Percentiles rank a stretch among this genome's conserved stretches.
These are phyloP conservation scores for Rosellinia necatrix DNA, from an alignment of 2,329 filamentous ascomycete genomes.

Conservation along the genomic window DNA sequence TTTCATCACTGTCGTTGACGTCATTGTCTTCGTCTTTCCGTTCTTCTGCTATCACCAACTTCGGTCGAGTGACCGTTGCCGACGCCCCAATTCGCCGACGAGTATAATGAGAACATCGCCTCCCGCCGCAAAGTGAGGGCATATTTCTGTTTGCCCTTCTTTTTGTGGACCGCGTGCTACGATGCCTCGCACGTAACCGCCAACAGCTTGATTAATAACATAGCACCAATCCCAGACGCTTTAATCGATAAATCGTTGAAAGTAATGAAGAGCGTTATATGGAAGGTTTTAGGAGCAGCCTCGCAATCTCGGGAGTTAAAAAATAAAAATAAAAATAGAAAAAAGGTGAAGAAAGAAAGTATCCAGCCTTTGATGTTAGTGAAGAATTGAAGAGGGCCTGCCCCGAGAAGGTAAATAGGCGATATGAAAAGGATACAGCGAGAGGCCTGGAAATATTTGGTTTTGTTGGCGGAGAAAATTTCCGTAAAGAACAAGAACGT, in stretches of 20 bases:
- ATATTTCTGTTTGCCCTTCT: conserved; percentile 28
- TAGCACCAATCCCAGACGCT: conserved; percentile 22
- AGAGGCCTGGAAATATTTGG: conserved; percentile 27
- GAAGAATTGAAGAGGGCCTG: conserved; percentile 39
- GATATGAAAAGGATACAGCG: conserved; percentile 19
- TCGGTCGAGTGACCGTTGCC: conserved; percentile 23
- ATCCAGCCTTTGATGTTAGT: conserved; percentile 29
- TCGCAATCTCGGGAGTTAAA: background rate
- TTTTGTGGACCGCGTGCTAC: conserved; percentile 21
- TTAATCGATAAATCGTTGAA: background rate
- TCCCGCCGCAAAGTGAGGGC: conserved; percentile 31
- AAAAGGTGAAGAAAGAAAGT: conserved; percentile 25
- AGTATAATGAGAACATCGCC: conserved; percentile 24
- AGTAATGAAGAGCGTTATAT: background rate
- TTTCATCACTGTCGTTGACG: conserved; percentile 23
- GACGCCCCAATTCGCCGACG: conserved; percentile 24
- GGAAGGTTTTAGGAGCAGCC: background rate
- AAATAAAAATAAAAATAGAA: no score
- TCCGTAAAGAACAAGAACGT: conserved; percentile 18
- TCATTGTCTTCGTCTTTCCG: conserved; percentile 11
- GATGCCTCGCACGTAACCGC: conserved; percentile 37
- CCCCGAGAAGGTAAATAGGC: conserved; percentile 31
- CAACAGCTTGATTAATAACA: conserved; percentile 29
- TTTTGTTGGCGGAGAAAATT: conserved; percentile 29
- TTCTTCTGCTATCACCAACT: conserved; percentile 18